These are phyloP conservation scores for Cornus florida DNA, from an alignment of 148 eudicot species.

Conservation along the genomic window DNA sequence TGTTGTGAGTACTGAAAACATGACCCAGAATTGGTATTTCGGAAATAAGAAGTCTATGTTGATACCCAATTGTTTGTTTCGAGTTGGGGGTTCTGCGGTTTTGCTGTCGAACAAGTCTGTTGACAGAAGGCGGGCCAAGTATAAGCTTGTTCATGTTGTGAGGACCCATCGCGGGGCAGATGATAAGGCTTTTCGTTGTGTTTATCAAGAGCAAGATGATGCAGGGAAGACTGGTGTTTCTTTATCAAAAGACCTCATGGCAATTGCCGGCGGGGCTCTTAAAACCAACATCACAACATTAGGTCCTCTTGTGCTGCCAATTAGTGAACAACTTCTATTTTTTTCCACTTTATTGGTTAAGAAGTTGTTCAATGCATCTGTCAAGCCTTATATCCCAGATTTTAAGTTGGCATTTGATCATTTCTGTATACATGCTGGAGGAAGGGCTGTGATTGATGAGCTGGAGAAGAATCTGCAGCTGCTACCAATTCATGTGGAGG, in stretches of 20 bases:
- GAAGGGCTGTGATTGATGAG: constrained; percentile 51
- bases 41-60: constrained; percentile 21
- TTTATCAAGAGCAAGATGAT: constrained; percentile 48
- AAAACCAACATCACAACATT: constrained; percentile 54
- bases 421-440: constrained; percentile 60
- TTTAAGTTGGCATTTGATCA: constrained; percentile 55
- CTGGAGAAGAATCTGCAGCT: constrained; percentile 52
- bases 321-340: constrained; percentile 52
- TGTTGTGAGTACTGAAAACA: constrained; percentile 14
- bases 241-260: constrained; percentile 49
- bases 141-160: constrained; percentile 19
- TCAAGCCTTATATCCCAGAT: constrained; percentile 55
- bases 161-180: constrained; percentile 49
- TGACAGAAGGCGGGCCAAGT: constrained; percentile 18
- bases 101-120: constrained; percentile 17
- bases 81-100: constrained; percentile 21
- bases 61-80: constrained; percentile 21
- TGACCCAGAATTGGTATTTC: constrained; percentile 17
- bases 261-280: constrained; percentile 45
- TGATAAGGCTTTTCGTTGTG: constrained; percentile 49
- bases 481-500: constrained; percentile 37
- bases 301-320: constrained; percentile 54
- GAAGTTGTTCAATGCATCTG: constrained; percentile 27
- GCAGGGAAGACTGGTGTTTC: constrained; percentile 44
- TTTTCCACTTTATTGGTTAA: constrained; percentile 32